Evolutionary conservation across 768 basidiomycete species (phyloP).

Genomic region (Aureoboletus auriporus): DNA sequence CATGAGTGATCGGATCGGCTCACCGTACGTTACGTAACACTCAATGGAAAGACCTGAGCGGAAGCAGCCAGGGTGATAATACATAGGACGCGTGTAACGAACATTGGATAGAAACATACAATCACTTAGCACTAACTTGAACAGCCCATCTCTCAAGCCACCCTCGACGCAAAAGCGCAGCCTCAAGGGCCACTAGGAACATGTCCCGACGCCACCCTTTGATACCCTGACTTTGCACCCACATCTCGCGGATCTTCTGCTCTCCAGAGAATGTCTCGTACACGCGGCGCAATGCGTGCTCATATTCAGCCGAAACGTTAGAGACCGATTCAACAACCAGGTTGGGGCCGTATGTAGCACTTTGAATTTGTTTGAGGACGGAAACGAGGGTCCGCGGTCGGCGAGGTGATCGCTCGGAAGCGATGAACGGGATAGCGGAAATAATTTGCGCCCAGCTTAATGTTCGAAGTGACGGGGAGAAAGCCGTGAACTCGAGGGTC

Average conservation of each 20-base stretch:
- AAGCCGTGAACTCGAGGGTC: slow-evolving; percentile 36
- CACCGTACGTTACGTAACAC: too few relatives aligned
- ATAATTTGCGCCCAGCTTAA: slow-evolving; percentile 37
- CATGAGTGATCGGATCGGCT: slow-evolving; percentile 26
- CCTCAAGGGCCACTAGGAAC: slow-evolving; percentile 50
- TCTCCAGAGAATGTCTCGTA: slow-evolving; percentile 8
- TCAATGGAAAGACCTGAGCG: too few relatives aligned
- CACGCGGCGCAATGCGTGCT: slow-evolving; percentile 6
- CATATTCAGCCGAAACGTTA: slow-evolving; percentile 39
- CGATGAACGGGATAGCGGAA: slow-evolving; percentile 43
- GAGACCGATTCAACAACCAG: slow-evolving; percentile 32
- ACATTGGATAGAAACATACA: too few relatives aligned
- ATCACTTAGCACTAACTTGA: slow-evolving; percentile 16
- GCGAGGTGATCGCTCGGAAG: slow-evolving; percentile 30
- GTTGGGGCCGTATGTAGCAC: slow-evolving; percentile 18
- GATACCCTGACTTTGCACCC: slow-evolving; percentile 23
- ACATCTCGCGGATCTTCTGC: slow-evolving; percentile 10
- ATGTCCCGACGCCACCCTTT: slow-evolving; percentile 44
- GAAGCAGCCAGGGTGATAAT: too few relatives aligned
- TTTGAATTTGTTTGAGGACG: slow-evolving; percentile 33
- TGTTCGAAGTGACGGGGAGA: slow-evolving; percentile 33
- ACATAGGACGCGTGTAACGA: too few relatives aligned
- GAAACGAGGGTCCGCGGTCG: slow-evolving; percentile 35
- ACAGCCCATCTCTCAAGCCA: slow-evolving; percentile 46
- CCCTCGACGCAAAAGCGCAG: slow-evolving; percentile 42